A percentile compares a stretch with the other conserved stretches of the same genome.
Evolutionary conservation across 352 stramenopile genomes (phyloP).

Genomic region (Globisporangium splendens): DNA sequence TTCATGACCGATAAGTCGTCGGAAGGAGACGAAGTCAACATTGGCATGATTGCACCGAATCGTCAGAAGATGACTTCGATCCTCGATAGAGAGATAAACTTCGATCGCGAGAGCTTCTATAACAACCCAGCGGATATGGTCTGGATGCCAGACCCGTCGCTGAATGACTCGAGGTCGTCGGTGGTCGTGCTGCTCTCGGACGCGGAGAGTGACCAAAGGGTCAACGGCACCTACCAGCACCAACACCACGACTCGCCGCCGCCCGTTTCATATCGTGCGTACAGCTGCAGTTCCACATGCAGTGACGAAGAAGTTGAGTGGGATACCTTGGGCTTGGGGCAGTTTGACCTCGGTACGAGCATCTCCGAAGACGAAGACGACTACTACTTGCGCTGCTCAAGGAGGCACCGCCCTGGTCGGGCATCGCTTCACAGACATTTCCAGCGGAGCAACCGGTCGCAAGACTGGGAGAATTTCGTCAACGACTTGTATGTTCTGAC

Average conservation of each 20-base stretch:
- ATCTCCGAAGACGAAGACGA: neutral
- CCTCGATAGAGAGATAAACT: neutral
- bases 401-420: conserved; percentile 5
- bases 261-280: neutral
- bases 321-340: neutral
- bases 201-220: neutral
- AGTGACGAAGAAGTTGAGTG: conserved; percentile 1
- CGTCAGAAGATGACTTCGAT: neutral
- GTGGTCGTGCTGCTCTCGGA: conserved; percentile 1
- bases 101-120: conserved; percentile 7
- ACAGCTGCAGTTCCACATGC: neutral
- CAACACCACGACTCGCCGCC: neutral
- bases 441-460: neutral
- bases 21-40: neutral
- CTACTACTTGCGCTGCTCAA: neutral
- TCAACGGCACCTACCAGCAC: neutral
- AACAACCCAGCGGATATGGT: conserved; percentile 2
- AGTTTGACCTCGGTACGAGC: conserved; percentile 9
- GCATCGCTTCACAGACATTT: conserved; percentile 5
- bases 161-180: conserved; percentile 6
- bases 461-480: conserved; percentile 13
- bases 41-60: neutral
- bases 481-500: conserved; percentile 8
- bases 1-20: conserved; percentile 8
- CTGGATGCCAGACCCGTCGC: conserved; percentile 10